Conservation (phyloP, 2,329 filamentous ascomycete species). For the Fusarium sp. region DNA sequence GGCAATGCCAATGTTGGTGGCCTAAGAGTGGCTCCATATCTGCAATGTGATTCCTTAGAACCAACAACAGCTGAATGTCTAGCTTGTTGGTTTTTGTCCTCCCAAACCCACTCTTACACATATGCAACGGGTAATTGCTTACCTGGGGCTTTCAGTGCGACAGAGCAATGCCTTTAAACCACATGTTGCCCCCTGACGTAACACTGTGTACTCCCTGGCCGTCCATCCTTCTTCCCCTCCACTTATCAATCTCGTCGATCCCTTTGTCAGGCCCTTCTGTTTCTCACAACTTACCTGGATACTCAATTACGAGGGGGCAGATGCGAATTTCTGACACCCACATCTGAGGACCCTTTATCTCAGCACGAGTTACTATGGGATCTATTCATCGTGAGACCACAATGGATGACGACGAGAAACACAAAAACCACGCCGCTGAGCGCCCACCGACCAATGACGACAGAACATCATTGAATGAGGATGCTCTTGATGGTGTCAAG, state of each 20-base stretch:
- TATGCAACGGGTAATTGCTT: neutral
- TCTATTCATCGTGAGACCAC: neutral
- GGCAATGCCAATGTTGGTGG: neutral
- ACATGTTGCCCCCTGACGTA: neutral
- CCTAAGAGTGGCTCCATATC: neutral
- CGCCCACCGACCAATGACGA: neutral
- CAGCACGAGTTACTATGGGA: neutral
- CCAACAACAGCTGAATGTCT: neutral
- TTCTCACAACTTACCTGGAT: neutral
- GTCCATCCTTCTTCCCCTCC: neutral
- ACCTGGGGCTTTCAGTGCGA: neutral
- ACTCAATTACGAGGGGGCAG: neutral
- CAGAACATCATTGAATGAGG: neutral
- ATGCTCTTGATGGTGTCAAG: slow-evolving; percentile 35
- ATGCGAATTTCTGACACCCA: neutral
- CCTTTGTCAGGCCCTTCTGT: neutral
- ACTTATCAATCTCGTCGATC: neutral
- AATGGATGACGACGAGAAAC: neutral
- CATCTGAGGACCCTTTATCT: neutral
- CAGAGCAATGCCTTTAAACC: neutral
- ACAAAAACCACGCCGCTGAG: neutral
- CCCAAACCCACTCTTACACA: neutral
- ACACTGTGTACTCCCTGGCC: neutral
- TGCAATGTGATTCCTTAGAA: neutral
- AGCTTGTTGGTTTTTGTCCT: neutral